These are phyloP conservation scores for Sclerotinia glacialis DNA, from an alignment of 2,329 filamentous ascomycete species.

Conservation along the genomic window DNA sequence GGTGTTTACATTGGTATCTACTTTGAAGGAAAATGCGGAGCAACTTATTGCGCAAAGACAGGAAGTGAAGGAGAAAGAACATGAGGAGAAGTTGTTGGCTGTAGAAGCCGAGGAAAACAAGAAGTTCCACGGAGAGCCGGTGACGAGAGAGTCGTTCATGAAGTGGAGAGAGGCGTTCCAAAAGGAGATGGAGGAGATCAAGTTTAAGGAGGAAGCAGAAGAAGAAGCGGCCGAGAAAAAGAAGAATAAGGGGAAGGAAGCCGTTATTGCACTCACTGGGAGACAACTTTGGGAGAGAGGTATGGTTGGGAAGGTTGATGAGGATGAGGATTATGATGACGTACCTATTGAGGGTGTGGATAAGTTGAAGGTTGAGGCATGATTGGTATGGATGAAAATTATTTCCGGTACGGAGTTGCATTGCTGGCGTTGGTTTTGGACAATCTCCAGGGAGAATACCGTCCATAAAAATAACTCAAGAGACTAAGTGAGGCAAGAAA, in stretches of 20 bases:
- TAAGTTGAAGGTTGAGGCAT: conserved; percentile 66
- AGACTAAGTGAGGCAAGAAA: background rate
- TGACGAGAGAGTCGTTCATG: conserved; percentile 82
- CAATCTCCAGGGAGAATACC: conserved; percentile 2
- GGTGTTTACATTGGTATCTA: conserved; percentile 87
- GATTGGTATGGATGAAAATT: conserved; percentile 28
- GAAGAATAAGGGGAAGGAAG: conserved; percentile 72
- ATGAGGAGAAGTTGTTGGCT: conserved; percentile 54
- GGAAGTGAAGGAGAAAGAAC: conserved; percentile 57
- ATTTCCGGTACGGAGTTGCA: conserved; percentile 33
- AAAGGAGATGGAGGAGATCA: conserved; percentile 75
- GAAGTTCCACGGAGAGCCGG: conserved; percentile 89
- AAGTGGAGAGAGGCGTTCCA: conserved; percentile 78
- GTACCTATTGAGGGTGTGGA: conserved; percentile 59
- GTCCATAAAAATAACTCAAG: background rate
- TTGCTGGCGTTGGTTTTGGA: conserved; percentile 33
- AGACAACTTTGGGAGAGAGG: conserved; percentile 77
- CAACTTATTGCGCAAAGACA: conserved; percentile 73
- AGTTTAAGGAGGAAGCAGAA: conserved; percentile 64
- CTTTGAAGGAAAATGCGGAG: conserved; percentile 89
- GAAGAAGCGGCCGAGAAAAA: conserved; percentile 80
- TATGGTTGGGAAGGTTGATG: conserved; percentile 63
- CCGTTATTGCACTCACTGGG: conserved; percentile 67
- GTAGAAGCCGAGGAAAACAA: conserved; percentile 90
- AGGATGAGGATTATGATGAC: conserved; percentile 62